A percentile compares a stretch with the other conserved stretches of the same genome.
These are phyloP conservation scores for Phanerodontia chrysosporium DNA, from an alignment of 768 basidiomycete species.

Conservation along the genomic window DNA sequence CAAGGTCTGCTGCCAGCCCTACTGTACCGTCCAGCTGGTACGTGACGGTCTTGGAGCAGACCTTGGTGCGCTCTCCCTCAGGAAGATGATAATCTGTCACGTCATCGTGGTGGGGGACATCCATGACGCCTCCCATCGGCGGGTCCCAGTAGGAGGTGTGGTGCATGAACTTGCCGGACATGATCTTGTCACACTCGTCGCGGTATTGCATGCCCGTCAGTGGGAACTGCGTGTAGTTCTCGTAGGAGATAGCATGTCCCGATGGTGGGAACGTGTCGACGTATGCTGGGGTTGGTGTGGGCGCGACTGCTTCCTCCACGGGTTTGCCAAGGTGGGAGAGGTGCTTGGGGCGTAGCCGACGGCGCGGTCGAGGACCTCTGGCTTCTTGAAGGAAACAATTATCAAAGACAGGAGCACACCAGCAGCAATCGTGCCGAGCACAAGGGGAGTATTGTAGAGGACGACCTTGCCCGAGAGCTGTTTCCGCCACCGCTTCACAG, in stretches of 20 bases:
- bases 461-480: slow-evolving; percentile 8
- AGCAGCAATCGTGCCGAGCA: slow-evolving; percentile 41
- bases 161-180: slow-evolving; percentile 38
- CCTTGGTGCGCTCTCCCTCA: slow-evolving; percentile 19
- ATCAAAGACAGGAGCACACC: slow-evolving; percentile 42
- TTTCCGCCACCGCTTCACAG: slow-evolving; percentile 4
- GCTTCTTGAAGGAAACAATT: slow-evolving; percentile 45
- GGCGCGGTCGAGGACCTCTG: slow-evolving; percentile 42
- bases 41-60: slow-evolving; percentile 62
- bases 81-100: slow-evolving; percentile 21
- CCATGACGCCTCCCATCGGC: slow-evolving; percentile 22
- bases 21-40: slow-evolving; percentile 68
- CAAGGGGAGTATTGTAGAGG: slow-evolving; percentile 33
- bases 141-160: slow-evolving; percentile 50
- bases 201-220: slow-evolving; percentile 53
- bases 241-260: slow-evolving; percentile 42
- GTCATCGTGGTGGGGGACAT: slow-evolving; percentile 29
- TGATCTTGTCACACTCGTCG: slow-evolving; percentile 49
- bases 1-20: slow-evolving; percentile 63
- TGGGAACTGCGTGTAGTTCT: slow-evolving; percentile 56
- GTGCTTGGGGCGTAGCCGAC: slow-evolving; percentile 29
- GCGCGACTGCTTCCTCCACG: slow-evolving; percentile 12
- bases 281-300: slow-evolving; percentile 15
- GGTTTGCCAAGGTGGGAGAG: slow-evolving; percentile 9
- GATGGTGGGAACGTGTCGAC: slow-evolving; percentile 18